Percentiles rank a stretch among this genome's conserved stretches.
These are phyloP conservation scores for Nannochloropsis gaditana DNA, from an alignment of 108 stramenopile genomes.

Conservation along the genomic window DNA sequence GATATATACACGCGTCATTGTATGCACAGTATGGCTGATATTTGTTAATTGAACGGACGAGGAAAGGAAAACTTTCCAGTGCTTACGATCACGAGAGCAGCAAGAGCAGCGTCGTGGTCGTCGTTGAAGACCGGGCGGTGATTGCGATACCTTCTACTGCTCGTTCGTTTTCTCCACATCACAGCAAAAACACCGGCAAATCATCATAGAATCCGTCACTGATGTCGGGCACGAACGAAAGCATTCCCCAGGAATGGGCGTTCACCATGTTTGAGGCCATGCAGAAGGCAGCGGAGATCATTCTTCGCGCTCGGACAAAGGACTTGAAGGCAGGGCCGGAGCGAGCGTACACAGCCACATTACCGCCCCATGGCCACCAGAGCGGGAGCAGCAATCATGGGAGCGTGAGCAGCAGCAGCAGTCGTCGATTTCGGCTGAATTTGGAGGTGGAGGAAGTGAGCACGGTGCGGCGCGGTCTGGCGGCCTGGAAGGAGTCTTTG, in stretches of 20 bases:
- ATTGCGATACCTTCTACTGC: not conserved
- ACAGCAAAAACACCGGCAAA: no score
- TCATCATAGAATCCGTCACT: not conserved
- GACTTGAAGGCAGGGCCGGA: not conserved
- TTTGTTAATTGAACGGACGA: no score
- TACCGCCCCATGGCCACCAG: not conserved
- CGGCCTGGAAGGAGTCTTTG: not conserved
- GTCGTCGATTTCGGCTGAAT: not conserved
- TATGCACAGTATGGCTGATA: no score
- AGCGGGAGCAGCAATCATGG: not conserved
- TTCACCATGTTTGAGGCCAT: slow-evolving; percentile 18
- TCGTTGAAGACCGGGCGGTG: not conserved
- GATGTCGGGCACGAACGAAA: not conserved
- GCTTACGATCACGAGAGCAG: no score
- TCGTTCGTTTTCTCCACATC: not conserved
- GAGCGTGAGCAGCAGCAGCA: not conserved
- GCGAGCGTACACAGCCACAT: not conserved
- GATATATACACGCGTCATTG: no score
- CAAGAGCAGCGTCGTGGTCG: no score
- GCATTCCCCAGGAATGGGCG: not conserved
- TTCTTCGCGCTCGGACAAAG: not conserved
- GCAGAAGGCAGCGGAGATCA: not conserved
- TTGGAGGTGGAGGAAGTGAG: not conserved
- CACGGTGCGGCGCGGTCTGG: not conserved
- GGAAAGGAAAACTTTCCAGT: no score